These are phyloP conservation scores for Penicillium simplicissimum DNA, from an alignment of 495 filamentous ascomycete species.

Conservation along the genomic window DNA sequence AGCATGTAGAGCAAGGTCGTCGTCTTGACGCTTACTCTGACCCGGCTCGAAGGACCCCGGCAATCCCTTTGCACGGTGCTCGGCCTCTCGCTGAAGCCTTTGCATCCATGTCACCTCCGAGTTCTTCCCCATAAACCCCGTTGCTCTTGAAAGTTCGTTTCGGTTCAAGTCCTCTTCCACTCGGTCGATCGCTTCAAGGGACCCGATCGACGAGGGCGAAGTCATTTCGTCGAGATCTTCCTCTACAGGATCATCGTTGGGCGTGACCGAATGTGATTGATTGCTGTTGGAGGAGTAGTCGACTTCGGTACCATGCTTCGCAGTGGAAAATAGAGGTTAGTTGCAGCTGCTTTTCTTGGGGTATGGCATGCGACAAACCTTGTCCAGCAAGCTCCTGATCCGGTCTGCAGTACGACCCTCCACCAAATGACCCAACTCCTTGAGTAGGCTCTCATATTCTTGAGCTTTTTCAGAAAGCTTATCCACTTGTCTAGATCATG, in stretches of 20 bases:
- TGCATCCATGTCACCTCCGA: constrained; percentile 67
- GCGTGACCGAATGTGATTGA: constrained; percentile 35
- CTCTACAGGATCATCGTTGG: constrained; percentile 35
- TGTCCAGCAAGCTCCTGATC: constrained; percentile 38
- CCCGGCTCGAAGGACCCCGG: constrained; percentile 33
- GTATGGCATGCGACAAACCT: constrained; percentile 28
- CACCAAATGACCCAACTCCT: constrained; percentile 36
- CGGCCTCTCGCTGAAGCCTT: constrained; percentile 40
- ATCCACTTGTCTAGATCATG: constrained; percentile 37
- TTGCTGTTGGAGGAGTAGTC: constrained; percentile 33
- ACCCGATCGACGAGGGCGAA: constrained; percentile 57
- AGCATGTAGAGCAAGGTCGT: constrained; percentile 33
- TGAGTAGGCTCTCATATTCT: constrained; percentile 53
- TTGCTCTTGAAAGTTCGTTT: constrained; percentile 49
- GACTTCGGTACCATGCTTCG: constrained; percentile 23
- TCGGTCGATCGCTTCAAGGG: constrained; percentile 59
- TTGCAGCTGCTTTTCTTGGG: neutral
- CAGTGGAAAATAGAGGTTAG: neutral
- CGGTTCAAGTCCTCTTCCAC: constrained; percentile 63
- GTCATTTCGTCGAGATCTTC: constrained; percentile 20
- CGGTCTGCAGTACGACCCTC: constrained; percentile 35
- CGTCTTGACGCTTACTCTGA: constrained; percentile 13
- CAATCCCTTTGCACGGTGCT: constrained; percentile 35
- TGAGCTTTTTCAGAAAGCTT: constrained; percentile 45
- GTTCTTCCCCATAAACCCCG: constrained; percentile 66